Evolutionary conservation across 352 stramenopile genomes (phyloP), one percentile per base, ranked within the genome.

Genomic region (Phytophthora meadii): DNA sequence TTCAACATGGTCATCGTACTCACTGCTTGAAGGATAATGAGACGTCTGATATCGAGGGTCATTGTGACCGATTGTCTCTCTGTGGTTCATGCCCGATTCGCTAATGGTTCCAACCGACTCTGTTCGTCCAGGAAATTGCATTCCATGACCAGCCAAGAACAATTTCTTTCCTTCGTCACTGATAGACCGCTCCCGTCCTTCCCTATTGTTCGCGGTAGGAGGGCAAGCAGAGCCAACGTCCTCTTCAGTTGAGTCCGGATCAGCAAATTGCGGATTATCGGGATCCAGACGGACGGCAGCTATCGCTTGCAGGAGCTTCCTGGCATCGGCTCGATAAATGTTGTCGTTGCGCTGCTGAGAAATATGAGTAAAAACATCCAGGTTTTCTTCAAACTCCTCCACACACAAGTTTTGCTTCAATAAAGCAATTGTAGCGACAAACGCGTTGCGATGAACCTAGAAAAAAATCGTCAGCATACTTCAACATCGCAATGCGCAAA

Each of bases 81-180:
- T 55, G 40, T 70, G 55, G 50, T 45, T 54, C 25, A 59, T 65
- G 9, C 65, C 62, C 6, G 65, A 65, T 11, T 84, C 76, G 32
- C 68, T 73, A 17, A 72, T 59, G n/a, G 54, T 61, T 24, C 63
- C 72, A 41, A 62, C 70, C 1, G 74, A 82, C 19, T 75, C 68
- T 17, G 60, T 63, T 14, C 61, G 50, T n/a, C 45, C 57, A 49
- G 57, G 61, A 2, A 55, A 70, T 22, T 49, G 55, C 48, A 72
- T 67, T 30, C 72, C 66, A 50, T 96, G 74, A 11, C 80, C 81
- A 30, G 77, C 65, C 11, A 92, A 65, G 55, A 93, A 93, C 3
- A 95, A 58, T n/a, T 83, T 80, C 64, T 94, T 94, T 61, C 88
- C 88, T 81, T 96, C 88, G 28, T 92, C 81, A 48, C 88, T 96